These are phyloP conservation scores for Pichia sp. DNA, from an alignment of 1,139 yeast genomes.

Conservation along the genomic window DNA sequence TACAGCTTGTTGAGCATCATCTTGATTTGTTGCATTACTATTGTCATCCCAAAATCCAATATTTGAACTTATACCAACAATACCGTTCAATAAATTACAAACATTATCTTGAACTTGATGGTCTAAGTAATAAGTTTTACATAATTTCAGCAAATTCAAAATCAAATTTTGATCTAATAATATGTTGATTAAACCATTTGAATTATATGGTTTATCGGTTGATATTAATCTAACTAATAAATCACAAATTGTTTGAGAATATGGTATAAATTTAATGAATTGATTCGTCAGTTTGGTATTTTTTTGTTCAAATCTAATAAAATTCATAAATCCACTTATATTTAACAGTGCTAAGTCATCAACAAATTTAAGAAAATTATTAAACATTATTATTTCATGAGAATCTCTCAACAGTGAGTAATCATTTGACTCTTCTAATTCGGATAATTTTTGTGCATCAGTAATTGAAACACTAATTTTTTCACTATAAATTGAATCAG, in stretches of 20 bases:
- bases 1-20: constrained; percentile 23
- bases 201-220: constrained; percentile 69
- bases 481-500: constrained; percentile 3
- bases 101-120: constrained; percentile 30
- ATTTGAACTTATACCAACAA: constrained; percentile 30
- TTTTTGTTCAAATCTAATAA: constrained; percentile 36
- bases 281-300: constrained; percentile 55
- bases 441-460: constrained; percentile 16
- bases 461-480: constrained; percentile 7
- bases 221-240: constrained; percentile 67
- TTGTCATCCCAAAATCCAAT: constrained; percentile 32
- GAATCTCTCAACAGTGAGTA: constrained; percentile 13
- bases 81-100: constrained; percentile 28
- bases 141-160: constrained; percentile 28
- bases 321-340: constrained; percentile 68
- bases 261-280: constrained; percentile 59
- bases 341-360: constrained; percentile 86
- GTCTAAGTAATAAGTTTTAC: constrained; percentile 24
- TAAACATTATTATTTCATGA: constrained; percentile 74
- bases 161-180: constrained; percentile 59
- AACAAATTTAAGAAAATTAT: constrained; percentile 87
- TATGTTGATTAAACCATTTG: constrained; percentile 67
- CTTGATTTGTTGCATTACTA: constrained; percentile 20
- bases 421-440: constrained; percentile 17
- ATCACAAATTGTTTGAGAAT: constrained; percentile 77